Base-by-base conservation (phyloP, 2,329 filamentous ascomycete genomes). In the Exophiala mesophila region DNA sequence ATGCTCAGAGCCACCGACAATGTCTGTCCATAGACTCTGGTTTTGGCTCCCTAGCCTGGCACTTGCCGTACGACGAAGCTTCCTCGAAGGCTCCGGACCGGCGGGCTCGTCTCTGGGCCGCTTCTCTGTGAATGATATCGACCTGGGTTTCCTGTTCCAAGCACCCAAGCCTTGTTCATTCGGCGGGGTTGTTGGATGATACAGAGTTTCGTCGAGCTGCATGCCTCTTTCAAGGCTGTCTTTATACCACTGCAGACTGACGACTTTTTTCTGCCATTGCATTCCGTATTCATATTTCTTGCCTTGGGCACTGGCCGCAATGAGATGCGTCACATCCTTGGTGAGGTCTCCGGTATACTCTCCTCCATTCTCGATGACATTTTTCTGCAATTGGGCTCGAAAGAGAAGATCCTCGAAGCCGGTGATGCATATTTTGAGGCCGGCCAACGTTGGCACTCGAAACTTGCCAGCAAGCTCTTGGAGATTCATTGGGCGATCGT, bases 281-380 rank as follows among this genome's bases (percentile, higher is more conserved):
- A 78, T 80, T n/a, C 90, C 92, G 42, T 88, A 88, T 41, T 79
- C 78, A 62, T 94, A 98, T 63, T 98, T 98, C 47, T 88, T 85
- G 16, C 92, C 90, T 51, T 85, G 78, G 6, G 90, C 81, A 37
- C 76, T 77, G 49, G 77, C 77, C 21, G 87, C 87, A 51, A 98
- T 83, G 12, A 98, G 75, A 63, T 98, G 92, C 2, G 88, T 94
- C 52, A 94, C 86, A 40, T 72, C 74, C 57, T 82, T 87, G 7
- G 88, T 94, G 39, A 98, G 73, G 60, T 98, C 90, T 41, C 85
- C 87, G 19, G 85, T 82, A 61, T 96, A 96, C 40, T 77, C 70
- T n/a, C 82, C 92, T 21, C 90, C 90, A 58, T 94, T 80, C 12
- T 72, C 63, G 30, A 70, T 68, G 50, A 89, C 78, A 16, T 74